phyloP scores from a whole-genome alignment of 176 grass and related monocot genomes.

The Bothriochloa decipiens region DNA sequence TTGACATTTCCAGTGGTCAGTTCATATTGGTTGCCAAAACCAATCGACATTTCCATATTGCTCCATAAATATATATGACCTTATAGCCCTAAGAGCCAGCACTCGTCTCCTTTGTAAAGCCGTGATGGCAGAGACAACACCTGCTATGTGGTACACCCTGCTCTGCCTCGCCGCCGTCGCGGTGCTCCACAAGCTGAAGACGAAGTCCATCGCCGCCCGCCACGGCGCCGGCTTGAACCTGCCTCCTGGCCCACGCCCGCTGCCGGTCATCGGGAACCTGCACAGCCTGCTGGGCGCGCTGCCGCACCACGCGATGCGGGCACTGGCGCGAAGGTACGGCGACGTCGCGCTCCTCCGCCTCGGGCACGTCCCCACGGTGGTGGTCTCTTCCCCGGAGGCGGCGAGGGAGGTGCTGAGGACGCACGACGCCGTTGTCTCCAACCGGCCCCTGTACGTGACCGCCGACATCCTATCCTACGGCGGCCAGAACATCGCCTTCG shows the following conservation, averaged over 20 bases:
- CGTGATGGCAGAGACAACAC: conserved; percentile 3
- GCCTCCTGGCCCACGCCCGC: conserved; percentile 43
- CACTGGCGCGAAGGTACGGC: conserved; percentile 39
- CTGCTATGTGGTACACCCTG: not conserved
- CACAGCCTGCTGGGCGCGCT: conserved; percentile 47
- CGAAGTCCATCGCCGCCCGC: no score
- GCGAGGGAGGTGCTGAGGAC: conserved; percentile 62
- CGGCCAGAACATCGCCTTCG: conserved; percentile 41
- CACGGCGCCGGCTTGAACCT: not conserved
- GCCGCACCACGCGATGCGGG: conserved; percentile 52
- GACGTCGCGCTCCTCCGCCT: conserved; percentile 48
- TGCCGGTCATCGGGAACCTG: conserved; percentile 51
- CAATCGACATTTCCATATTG: not conserved
- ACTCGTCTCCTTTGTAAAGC: not conserved
- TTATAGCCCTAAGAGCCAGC: not conserved
- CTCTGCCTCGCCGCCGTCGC: not conserved
- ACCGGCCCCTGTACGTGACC: conserved; percentile 39
- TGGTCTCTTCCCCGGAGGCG: conserved; percentile 56
- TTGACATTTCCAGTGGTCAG: not conserved
- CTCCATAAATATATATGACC: not conserved
- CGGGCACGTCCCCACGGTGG: conserved; percentile 48
- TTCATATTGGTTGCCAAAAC: not conserved
- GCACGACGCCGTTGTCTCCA: conserved; percentile 51
- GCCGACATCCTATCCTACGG: conserved; percentile 40
- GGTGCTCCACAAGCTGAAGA: not conserved